phyloP scores from a whole-genome alignment of 495 filamentous ascomycete genomes.

The Polyplosphaeria fusca region DNA sequence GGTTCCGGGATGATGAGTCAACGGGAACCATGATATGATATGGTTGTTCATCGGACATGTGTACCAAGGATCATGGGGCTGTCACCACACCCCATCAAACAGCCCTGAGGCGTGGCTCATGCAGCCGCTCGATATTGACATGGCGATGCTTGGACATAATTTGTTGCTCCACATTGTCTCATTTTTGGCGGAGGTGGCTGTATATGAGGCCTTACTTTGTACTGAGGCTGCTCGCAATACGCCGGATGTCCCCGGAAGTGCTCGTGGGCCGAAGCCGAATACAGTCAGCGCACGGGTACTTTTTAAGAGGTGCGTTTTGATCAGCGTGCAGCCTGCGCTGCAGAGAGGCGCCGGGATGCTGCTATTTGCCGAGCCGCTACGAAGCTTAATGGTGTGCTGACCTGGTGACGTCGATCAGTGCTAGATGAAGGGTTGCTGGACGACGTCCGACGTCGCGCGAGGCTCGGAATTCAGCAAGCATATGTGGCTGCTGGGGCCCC shows the following conservation, averaged over 20 bases:
- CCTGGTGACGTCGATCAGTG: slow-evolving; percentile 19
- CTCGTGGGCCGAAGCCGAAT: not conserved
- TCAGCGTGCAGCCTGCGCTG: not conserved
- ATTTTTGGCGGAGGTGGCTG: not conserved
- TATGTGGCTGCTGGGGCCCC: not conserved
- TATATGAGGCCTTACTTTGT: not conserved
- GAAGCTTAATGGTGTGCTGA: slow-evolving; percentile 13
- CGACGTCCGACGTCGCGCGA: not conserved
- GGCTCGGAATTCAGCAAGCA: not conserved
- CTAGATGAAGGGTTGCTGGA: not conserved
- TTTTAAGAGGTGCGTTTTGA: slow-evolving; percentile 1
- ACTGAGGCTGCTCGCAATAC: not conserved
- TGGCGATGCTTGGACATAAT: too few species aligned
- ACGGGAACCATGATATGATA: not conserved
- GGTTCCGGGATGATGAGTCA: not conserved
- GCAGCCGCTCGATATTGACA: not conserved
- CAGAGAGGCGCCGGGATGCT: not conserved
- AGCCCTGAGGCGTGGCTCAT: not conserved
- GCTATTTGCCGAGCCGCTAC: slow-evolving; percentile 15
- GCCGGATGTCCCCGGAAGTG: slow-evolving; percentile 4
- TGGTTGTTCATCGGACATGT: not conserved
- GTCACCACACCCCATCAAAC: not conserved
- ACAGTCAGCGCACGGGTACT: not conserved
- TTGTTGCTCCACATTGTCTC: not conserved
- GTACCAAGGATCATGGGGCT: not conserved